Percentiles rank a stretch among this genome's conserved stretches.
phyloP scores from a whole-genome alignment of 768 basidiomycete genomes.

The Lactarius akahatsu region DNA sequence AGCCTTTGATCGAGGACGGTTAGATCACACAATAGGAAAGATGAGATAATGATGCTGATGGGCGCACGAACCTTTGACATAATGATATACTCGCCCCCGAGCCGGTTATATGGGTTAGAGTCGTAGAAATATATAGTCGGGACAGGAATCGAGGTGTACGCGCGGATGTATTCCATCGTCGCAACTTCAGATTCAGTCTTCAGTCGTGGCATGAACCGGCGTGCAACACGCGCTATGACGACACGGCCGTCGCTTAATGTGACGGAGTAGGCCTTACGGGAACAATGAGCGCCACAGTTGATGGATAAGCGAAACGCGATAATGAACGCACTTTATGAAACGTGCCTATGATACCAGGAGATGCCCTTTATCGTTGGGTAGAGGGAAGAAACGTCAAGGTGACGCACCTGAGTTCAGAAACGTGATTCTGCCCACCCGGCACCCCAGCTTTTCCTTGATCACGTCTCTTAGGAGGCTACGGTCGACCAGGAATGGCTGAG shows the following conservation, averaged over 20 bases:
- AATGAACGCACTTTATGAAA: constrained; percentile 68
- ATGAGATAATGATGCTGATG: background rate
- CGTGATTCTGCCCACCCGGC: constrained; percentile 64
- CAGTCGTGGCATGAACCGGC: constrained; percentile 80
- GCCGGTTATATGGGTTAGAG: constrained; percentile 78
- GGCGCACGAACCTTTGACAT: constrained; percentile 71
- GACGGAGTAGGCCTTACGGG: constrained; percentile 67
- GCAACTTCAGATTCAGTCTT: constrained; percentile 89
- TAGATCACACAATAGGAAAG: constrained; percentile 1
- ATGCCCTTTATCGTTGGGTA: constrained; percentile 12
- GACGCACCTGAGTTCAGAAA: constrained; percentile 74
- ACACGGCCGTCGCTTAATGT: constrained; percentile 60
- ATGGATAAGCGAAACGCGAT: constrained; percentile 22
- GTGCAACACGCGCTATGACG: constrained; percentile 76
- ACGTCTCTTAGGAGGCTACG: constrained; percentile 73
- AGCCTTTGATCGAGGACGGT: constrained; percentile 48
- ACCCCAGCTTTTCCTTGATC: constrained; percentile 64
- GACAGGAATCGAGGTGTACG: constrained; percentile 68
- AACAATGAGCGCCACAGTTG: constrained; percentile 7
- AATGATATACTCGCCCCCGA: constrained; percentile 82
- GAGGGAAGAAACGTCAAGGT: constrained; percentile 23
- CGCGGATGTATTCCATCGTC: constrained; percentile 76
- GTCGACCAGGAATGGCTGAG: constrained; percentile 73
- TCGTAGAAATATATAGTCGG: constrained; percentile 76
- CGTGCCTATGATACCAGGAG: constrained; percentile 50